Conservation (phyloP, 306 rosid species). For the Quercus suber region DNA sequence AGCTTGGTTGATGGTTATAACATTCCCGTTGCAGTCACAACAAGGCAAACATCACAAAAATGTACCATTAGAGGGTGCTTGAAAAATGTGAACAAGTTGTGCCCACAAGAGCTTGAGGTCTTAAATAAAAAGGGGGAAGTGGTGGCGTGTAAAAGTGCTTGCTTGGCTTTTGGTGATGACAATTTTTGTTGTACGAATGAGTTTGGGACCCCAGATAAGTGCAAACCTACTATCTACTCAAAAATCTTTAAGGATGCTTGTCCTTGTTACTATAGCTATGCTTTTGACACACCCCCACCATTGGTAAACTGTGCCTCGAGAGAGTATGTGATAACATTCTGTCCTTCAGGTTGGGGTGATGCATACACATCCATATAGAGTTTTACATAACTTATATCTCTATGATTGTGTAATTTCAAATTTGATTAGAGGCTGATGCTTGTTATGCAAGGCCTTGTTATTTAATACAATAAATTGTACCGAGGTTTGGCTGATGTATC, state of each 20-base stretch:
- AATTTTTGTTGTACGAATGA: constrained; percentile 67
- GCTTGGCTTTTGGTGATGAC: constrained; percentile 74
- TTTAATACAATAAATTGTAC: neutral
- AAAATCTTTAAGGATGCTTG: constrained; percentile 77
- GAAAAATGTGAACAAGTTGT: constrained; percentile 45
- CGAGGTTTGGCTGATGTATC: no score
- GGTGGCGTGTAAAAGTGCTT: constrained; percentile 87
- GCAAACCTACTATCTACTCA: constrained; percentile 70
- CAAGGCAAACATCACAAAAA: constrained; percentile 30
- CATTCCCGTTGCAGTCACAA: constrained; percentile 45
- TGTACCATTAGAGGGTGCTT: constrained; percentile 62
- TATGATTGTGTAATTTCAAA: neutral
- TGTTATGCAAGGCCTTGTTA: neutral
- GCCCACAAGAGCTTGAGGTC: constrained; percentile 65
- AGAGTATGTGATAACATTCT: constrained; percentile 60
- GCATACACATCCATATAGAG: constrained; percentile 21
- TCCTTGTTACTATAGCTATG: constrained; percentile 70
- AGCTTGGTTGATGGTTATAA: constrained; percentile 90
- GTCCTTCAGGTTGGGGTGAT: constrained; percentile 65
- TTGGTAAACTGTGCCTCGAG: constrained; percentile 55
- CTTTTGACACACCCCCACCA: constrained; percentile 70
- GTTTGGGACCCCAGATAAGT: constrained; percentile 56
- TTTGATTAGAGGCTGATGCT: neutral
- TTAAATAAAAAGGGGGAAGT: constrained; percentile 41
- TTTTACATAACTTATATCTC: neutral